A percentile compares a stretch with the other conserved stretches of the same genome.
phyloP scores from a whole-genome alignment of 2,329 filamentous ascomycete species.

The Fusarium austroafricanum region DNA sequence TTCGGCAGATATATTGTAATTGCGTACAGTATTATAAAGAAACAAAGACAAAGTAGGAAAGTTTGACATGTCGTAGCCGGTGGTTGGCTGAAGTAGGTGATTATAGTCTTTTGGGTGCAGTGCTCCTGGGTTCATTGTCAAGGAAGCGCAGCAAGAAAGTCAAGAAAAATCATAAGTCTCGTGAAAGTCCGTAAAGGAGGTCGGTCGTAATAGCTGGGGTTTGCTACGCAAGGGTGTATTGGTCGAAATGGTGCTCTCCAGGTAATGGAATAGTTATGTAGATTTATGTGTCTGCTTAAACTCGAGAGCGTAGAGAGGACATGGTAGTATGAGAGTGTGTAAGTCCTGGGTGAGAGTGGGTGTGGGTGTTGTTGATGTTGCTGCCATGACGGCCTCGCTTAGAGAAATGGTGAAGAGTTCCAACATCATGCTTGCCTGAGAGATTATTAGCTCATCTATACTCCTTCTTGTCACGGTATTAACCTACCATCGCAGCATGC shows the following conservation, averaged over 20 bases:
- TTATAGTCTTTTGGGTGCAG: slow-evolving; percentile 40
- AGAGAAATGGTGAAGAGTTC: slow-evolving; percentile 63
- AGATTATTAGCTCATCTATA: slow-evolving; percentile 34
- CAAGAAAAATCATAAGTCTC: slow-evolving; percentile 49
- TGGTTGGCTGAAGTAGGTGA: slow-evolving; percentile 35
- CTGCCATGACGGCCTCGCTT: slow-evolving; percentile 58
- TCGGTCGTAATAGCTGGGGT: slow-evolving; percentile 42
- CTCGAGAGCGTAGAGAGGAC: slow-evolving; percentile 52
- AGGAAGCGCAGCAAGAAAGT: slow-evolving; percentile 29
- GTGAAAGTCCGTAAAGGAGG: slow-evolving; percentile 47
- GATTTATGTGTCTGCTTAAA: slow-evolving; percentile 42
- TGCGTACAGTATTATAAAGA: slow-evolving; percentile 31
- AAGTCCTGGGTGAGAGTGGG: slow-evolving; percentile 52
- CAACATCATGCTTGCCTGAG: slow-evolving; percentile 79
- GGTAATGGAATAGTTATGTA: slow-evolving; percentile 8
- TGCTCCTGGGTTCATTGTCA: slow-evolving; percentile 30
- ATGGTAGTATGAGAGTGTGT: slow-evolving; percentile 52
- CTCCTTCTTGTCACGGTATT: neutral
- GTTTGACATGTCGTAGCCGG: slow-evolving; percentile 42
- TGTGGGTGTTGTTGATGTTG: slow-evolving; percentile 47
- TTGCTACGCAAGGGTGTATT: slow-evolving; percentile 27
- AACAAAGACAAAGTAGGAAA: slow-evolving; percentile 28
- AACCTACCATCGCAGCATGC: slow-evolving; percentile 95
- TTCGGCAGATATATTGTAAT: slow-evolving; percentile 30
- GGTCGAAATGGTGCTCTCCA: slow-evolving; percentile 10